Conservation (phyloP, 805 yeast genomes). For the Ogataea populi-albae region DNA sequence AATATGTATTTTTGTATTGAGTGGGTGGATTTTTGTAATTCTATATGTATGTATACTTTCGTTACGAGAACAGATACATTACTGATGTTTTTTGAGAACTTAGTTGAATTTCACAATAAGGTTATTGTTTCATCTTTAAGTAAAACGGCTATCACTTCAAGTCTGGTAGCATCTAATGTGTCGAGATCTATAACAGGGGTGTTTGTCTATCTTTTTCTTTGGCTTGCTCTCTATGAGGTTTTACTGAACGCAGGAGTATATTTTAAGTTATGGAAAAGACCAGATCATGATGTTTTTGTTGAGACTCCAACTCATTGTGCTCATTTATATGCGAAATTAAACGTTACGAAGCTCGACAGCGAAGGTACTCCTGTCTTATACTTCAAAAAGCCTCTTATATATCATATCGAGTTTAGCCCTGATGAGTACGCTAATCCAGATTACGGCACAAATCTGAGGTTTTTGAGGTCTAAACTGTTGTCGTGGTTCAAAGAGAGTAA, state of each 20-base stretch:
- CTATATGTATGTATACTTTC: too few species aligned
- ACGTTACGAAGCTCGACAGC: slow-evolving; percentile 30
- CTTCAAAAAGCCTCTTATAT: slow-evolving; percentile 40
- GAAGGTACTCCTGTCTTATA: slow-evolving; percentile 18
- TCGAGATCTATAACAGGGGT: slow-evolving; percentile 26
- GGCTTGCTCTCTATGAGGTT: slow-evolving; percentile 24
- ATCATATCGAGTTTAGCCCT: slow-evolving; percentile 77
- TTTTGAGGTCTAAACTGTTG: slow-evolving; percentile 56
- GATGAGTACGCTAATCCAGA: slow-evolving; percentile 75
- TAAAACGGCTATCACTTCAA: slow-evolving; percentile 20
- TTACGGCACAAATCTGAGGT: slow-evolving; percentile 64
- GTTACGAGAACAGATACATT: too few species aligned
- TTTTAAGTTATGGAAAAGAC: slow-evolving; percentile 27
- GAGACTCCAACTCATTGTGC: slow-evolving; percentile 80
- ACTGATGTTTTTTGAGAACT: slow-evolving; percentile 1
- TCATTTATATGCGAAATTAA: slow-evolving; percentile 57
- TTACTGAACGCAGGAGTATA: slow-evolving; percentile 23
- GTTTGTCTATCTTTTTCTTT: slow-evolving; percentile 24
- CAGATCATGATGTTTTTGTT: slow-evolving; percentile 54
- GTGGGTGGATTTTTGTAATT: too few species aligned
- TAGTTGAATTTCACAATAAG: slow-evolving; percentile 8
- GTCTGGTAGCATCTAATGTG: slow-evolving; percentile 20
- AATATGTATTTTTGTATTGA: too few species aligned
- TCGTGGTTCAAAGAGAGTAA: slow-evolving; percentile 49
- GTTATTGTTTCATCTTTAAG: slow-evolving; percentile 14